phyloP scores from a whole-genome alignment of 768 basidiomycete species.

The Scleroderma citrinum region DNA sequence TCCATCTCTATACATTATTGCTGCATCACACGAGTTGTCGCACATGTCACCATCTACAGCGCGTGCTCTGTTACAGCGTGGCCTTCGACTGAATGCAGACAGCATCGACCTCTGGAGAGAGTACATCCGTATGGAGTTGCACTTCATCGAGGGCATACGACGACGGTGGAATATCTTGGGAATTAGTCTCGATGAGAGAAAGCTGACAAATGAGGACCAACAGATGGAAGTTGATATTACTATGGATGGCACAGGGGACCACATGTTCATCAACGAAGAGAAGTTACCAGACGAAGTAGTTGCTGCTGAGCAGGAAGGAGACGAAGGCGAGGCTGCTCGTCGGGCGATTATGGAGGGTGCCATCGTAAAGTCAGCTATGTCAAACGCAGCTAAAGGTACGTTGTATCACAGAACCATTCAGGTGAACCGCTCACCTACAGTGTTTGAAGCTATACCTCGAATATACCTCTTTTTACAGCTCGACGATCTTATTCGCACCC shows the following conservation, averaged over 20 bases:
- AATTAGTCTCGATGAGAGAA: constrained; percentile 31
- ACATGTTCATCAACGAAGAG: constrained; percentile 14
- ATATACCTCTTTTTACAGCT: constrained; percentile 37
- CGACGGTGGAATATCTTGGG: constrained; percentile 79
- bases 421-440: constrained; percentile 6
- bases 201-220: constrained; percentile 9
- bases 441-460: constrained; percentile 33
- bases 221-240: constrained; percentile 23
- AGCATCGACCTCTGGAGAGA: constrained; percentile 81
- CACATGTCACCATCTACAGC: constrained; percentile 72
- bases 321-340: constrained; percentile 50
- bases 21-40: constrained; percentile 77
- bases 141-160: constrained; percentile 74
- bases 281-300: constrained; percentile 21
- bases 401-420: constrained; percentile 12
- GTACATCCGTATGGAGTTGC: constrained; percentile 86
- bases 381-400: constrained; percentile 67
- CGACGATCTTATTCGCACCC: constrained; percentile 36
- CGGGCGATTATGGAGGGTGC: constrained; percentile 69
- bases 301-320: constrained; percentile 34
- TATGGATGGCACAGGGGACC: constrained; percentile 8
- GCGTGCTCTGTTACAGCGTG: constrained; percentile 78
- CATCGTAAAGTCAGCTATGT: constrained; percentile 73
- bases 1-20: constrained; percentile 74
- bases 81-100: constrained; percentile 69